A percentile compares a stretch with the other conserved stretches of the same genome.
phyloP scores from a whole-genome alignment of 208 protist genomes.

The Leptomonas seymouri region DNA sequence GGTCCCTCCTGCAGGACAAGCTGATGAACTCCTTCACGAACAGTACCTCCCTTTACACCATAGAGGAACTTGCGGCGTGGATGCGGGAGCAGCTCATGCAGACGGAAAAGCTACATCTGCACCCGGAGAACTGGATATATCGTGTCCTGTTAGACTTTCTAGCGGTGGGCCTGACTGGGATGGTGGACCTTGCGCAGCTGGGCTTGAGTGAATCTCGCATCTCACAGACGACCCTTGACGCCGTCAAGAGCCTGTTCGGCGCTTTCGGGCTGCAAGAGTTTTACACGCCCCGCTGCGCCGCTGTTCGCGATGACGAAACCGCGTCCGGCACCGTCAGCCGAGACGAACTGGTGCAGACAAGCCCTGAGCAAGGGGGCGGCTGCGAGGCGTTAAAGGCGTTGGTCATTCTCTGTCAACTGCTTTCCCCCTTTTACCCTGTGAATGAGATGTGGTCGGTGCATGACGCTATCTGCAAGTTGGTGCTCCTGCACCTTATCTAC shows the following conservation, averaged over 20 bases:
- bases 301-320: background rate
- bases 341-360: slow-evolving; percentile 16
- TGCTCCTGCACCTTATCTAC: slow-evolving; percentile 53
- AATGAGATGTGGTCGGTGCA: slow-evolving; percentile 86
- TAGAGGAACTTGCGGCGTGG: slow-evolving; percentile 39
- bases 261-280: slow-evolving; percentile 24
- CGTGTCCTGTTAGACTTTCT: slow-evolving; percentile 52
- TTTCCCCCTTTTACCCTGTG: slow-evolving; percentile 73
- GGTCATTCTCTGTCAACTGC: slow-evolving; percentile 55
- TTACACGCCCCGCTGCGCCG: slow-evolving; percentile 29
- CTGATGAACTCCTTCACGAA: slow-evolving; percentile 38
- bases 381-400: slow-evolving; percentile 59
- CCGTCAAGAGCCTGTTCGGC: slow-evolving; percentile 26
- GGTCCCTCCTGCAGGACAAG: slow-evolving; percentile 22
- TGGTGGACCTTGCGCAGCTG: slow-evolving; percentile 24
- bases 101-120: slow-evolving; percentile 37
- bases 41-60: slow-evolving; percentile 26
- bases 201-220: slow-evolving; percentile 21
- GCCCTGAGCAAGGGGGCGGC: slow-evolving; percentile 28
- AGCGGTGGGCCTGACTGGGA: slow-evolving; percentile 38
- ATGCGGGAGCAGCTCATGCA: slow-evolving; percentile 35
- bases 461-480: slow-evolving; percentile 62
- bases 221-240: slow-evolving; percentile 5
- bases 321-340: slow-evolving; percentile 8
- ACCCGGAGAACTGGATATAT: slow-evolving; percentile 77